These are phyloP conservation scores for Litsea cubeba DNA, from an alignment of 164 flowering plant genomes.

Conservation along the genomic window DNA sequence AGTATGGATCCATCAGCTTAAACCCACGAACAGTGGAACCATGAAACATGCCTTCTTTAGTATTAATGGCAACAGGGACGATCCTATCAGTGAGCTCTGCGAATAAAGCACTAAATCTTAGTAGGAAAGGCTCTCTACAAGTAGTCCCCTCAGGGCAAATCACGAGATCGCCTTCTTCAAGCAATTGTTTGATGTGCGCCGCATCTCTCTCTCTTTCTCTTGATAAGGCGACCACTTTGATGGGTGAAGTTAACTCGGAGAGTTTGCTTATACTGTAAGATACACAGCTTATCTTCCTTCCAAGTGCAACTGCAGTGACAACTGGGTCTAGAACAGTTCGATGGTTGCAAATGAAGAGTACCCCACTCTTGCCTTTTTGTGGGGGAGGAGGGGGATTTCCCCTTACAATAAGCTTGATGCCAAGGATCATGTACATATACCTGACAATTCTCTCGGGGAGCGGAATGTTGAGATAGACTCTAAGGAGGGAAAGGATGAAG, in stretches of 20 bases:
- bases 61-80: constrained; percentile 72
- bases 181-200: constrained; percentile 42
- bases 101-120: constrained; percentile 74
- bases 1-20: constrained; percentile 68
- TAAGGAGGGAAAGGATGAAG: constrained; percentile 43
- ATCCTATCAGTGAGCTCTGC: constrained; percentile 80
- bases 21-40: constrained; percentile 67
- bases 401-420: constrained; percentile 52
- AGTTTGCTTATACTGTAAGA: constrained; percentile 73
- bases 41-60: constrained; percentile 59
- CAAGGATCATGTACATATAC: constrained; percentile 44
- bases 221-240: constrained; percentile 64
- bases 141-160: constrained; percentile 92
- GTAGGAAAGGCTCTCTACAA: constrained; percentile 68
- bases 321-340: constrained; percentile 66
- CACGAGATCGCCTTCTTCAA: constrained; percentile 71
- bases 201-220: constrained; percentile 70
- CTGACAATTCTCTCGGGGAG: constrained; percentile 53
- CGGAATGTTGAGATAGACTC: constrained; percentile 55
- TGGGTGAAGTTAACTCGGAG: constrained; percentile 69
- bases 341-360: constrained; percentile 40
- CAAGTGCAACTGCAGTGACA: constrained; percentile 59
- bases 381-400: constrained; percentile 85
- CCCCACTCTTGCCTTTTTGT: constrained; percentile 42
- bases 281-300: constrained; percentile 70